These are phyloP conservation scores for Diaporthe citri DNA, from an alignment of 2,329 filamentous ascomycete genomes.

Conservation along the genomic window DNA sequence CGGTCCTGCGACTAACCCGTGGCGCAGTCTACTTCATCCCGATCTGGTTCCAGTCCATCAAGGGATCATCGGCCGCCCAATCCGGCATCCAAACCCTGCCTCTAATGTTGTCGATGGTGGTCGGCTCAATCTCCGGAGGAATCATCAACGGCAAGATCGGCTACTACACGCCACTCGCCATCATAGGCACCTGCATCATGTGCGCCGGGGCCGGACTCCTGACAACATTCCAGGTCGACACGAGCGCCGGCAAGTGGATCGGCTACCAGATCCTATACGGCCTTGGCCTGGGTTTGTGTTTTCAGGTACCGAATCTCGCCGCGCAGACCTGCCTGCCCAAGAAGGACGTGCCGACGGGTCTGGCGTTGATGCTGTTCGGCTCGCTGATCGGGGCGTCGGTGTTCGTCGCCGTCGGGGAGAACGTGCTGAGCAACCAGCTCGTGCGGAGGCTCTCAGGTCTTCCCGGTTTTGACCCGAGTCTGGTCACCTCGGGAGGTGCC, in stretches of 20 bases:
- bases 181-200: conserved; percentile 45
- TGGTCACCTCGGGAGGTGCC: conserved; percentile 54
- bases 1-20: background rate
- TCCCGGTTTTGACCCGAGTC: conserved; percentile 50
- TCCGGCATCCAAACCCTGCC: conserved; percentile 49
- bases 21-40: conserved; percentile 46
- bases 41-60: conserved; percentile 49
- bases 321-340: conserved; percentile 57
- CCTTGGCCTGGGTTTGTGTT: conserved; percentile 51
- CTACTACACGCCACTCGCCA: conserved; percentile 52
- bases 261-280: conserved; percentile 54
- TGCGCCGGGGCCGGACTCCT: conserved; percentile 51
- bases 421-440: conserved; percentile 53
- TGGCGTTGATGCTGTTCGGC: conserved; percentile 59
- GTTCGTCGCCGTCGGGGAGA: conserved; percentile 60
- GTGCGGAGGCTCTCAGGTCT: conserved; percentile 47
- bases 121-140: conserved; percentile 44
- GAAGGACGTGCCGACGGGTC: conserved; percentile 60
- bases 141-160: conserved; percentile 46
- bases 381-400: conserved; percentile 61
- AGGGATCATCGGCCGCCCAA: conserved; percentile 46
- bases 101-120: conserved; percentile 45
- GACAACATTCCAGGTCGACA: conserved; percentile 49
- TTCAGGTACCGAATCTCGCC: conserved; percentile 53
- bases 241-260: conserved; percentile 50